These are phyloP conservation scores for Cucumis hystrix DNA, from an alignment of 306 rosid genomes.

Conservation along the genomic window DNA sequence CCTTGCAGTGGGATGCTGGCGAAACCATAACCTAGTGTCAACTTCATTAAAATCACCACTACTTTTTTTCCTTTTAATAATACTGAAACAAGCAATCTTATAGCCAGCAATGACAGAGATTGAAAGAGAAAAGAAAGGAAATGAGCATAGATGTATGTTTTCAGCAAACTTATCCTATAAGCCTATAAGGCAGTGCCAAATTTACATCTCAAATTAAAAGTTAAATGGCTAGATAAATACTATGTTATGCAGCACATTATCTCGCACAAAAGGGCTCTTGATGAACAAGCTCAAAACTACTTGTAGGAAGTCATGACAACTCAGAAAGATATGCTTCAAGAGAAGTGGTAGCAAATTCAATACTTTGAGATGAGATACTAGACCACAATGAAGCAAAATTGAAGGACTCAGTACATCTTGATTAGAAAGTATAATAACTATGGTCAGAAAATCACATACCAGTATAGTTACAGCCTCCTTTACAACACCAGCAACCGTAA, in stretches of 20 bases:
- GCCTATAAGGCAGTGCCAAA: not conserved
- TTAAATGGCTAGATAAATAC: not conserved
- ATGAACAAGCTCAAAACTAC: not conserved
- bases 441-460: conserved; percentile 34
- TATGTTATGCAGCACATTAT: not conserved
- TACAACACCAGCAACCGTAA: conserved; percentile 95
- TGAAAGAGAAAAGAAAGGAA: not conserved
- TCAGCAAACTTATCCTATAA: not conserved
- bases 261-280: not conserved
- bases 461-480: conserved; percentile 94
- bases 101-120: not conserved
- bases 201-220: not conserved
- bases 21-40: conserved; percentile 1
- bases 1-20: not conserved
- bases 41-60: not conserved
- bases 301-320: not conserved
- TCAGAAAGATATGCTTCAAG: not conserved
- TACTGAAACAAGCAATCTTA: not conserved
- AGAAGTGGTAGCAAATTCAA: not conserved
- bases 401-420: not conserved
- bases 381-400: not conserved
- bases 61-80: no score
- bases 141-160: not conserved
- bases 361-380: conserved; percentile 1
- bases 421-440: conserved; percentile 3